phyloP scores from a whole-genome alignment of 2,329 filamentous ascomycete genomes.

The Aspergillus fischeri region DNA sequence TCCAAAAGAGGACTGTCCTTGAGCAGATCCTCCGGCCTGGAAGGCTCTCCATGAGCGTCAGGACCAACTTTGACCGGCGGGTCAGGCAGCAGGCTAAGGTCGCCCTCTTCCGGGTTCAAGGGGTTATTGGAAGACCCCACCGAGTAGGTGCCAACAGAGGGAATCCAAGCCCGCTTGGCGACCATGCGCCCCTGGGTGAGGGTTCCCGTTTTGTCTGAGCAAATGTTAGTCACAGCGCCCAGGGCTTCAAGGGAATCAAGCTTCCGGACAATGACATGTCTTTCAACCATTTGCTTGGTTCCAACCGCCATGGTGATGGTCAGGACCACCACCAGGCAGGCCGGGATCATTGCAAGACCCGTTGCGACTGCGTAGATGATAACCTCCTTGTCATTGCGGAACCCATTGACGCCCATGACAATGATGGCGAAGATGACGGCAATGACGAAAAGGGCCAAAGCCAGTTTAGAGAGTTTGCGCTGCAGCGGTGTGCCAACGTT shows the following conservation, averaged over 20 bases:
- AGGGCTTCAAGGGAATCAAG: conserved; percentile 57
- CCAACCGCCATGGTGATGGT: conserved; percentile 65
- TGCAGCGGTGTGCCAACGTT: conserved; percentile 67
- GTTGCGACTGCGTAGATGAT: conserved; percentile 63
- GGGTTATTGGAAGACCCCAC: conserved; percentile 54
- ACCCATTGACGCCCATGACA: conserved; percentile 61
- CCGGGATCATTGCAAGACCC: conserved; percentile 59
- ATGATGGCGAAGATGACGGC: conserved; percentile 67
- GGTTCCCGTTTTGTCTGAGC: conserved; percentile 58
- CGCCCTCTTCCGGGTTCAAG: conserved; percentile 53
- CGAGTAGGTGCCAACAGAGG: conserved; percentile 54
- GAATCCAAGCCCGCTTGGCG: conserved; percentile 57
- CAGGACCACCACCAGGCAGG: conserved; percentile 60
- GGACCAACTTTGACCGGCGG: conserved; percentile 27
- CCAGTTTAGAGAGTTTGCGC: conserved; percentile 63
- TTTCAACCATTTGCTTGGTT: conserved; percentile 55
- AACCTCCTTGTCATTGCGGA: conserved; percentile 53
- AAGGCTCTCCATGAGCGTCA: conserved; percentile 22
- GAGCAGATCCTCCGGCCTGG: conserved; percentile 33
- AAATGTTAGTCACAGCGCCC: conserved; percentile 58
- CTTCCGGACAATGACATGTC: conserved; percentile 56
- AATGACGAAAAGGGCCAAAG: conserved; percentile 61
- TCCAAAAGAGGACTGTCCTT: conserved; percentile 48
- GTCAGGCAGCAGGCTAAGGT: conserved; percentile 39
- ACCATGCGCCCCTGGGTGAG: conserved; percentile 63